Evolutionary conservation across 2,329 filamentous ascomycete genomes (phyloP), one percentile per base, ranked within the genome.

Genomic region (Phoma sp.): DNA sequence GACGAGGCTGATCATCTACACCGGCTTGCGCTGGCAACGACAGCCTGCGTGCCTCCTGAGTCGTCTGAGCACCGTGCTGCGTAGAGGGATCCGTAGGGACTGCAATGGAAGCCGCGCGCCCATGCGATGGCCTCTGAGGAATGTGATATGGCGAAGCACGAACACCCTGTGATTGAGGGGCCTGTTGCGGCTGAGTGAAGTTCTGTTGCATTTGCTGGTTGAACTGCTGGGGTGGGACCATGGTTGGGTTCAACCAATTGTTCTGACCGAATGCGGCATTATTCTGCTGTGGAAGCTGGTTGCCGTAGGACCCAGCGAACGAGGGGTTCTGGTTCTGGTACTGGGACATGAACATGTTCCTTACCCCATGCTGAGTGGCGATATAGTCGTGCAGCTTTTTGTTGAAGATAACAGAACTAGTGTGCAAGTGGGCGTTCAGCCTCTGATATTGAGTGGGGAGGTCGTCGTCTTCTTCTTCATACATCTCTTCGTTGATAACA

Each of bases 401-500:
- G 67, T 88, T 88, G 70, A 89, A 83, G 56, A 86, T 82, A 24
- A 80, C 73, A 1, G 84, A 86, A 13, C 78, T 78, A 2, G 83
- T 87, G 61, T 86, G 82, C 54, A 89, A 77, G 63, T 87, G 83
- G 3, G 84, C 80, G 11, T 84, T 85, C 29, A 91, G 77, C 11
- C 85, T 79, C 53, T 86, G 82, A 68, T 87, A 89, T 48, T 86
- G 85, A 56, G 85, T 82, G 1, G 88, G 86, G 23, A 90, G 71
- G 52, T 93, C 89, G 63, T 96, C 90, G 47, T 96, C 92, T 68
- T 96, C 90, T 74, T 96, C 93, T 68, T 96, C 92, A 70, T 97
- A 97, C 91, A 96, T 96, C 72, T 96, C 91, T 72, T 96, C 93
- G 59, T 91, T 92, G 63, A 89, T 80, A 10, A 96, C 92, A 75